These are phyloP conservation scores for Blepharisma undulans DNA, from an alignment of 169 alveolate species.

Conservation along the genomic window DNA sequence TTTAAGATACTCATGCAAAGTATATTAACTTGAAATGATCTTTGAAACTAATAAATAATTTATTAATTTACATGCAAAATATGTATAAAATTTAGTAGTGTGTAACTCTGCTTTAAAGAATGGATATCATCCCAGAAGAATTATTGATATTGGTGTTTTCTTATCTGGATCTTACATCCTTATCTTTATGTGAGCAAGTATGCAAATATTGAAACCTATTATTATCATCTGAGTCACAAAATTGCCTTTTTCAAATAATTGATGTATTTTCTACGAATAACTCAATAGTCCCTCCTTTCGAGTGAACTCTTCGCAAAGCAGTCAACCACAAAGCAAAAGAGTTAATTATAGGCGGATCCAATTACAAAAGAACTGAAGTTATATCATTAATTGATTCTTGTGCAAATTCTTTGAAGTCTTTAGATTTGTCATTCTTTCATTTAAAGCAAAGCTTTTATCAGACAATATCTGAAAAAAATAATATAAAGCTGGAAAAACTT, in stretches of 20 bases:
- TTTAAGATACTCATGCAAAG: too few relatives aligned
- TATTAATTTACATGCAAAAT: neutral
- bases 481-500: neutral
- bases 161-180: neutral
- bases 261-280: neutral
- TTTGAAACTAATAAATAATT: too few relatives aligned
- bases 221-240: neutral
- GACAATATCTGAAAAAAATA: neutral
- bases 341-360: neutral
- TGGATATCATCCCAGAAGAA: neutral
- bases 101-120: neutral
- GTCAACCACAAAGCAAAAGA: neutral
- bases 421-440: neutral
- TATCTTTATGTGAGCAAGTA: neutral
- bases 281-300: neutral
- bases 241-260: neutral
- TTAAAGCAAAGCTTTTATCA: neutral
- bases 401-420: neutral
- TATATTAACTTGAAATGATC: too few relatives aligned
- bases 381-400: neutral
- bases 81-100: neutral
- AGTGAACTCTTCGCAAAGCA: neutral
- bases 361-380: neutral
- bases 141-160: neutral
- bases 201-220: neutral